These are phyloP conservation scores for Coccomyxa sp. DNA, from an alignment of 139 green algal genomes.

Conservation along the genomic window DNA sequence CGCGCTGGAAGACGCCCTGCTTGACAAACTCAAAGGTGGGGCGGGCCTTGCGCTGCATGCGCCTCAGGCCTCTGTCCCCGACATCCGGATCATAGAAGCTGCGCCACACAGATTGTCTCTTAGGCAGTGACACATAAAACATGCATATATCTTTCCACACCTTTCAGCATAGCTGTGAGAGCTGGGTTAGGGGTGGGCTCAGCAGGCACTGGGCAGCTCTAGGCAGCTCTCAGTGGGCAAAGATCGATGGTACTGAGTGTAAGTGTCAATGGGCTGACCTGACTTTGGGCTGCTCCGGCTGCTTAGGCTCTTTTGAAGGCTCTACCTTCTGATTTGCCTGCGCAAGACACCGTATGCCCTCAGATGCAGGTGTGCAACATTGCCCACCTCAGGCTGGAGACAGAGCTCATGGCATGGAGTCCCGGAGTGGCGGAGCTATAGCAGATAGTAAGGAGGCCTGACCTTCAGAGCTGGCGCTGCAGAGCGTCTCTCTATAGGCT, in stretches of 20 bases:
- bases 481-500: slow-evolving; percentile 3
- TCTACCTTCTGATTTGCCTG: slow-evolving; percentile 23
- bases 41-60: slow-evolving; percentile 24
- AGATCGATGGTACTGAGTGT: not conserved
- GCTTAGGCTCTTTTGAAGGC: not conserved
- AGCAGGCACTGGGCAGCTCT: not conserved
- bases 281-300: not conserved
- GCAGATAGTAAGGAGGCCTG: not conserved
- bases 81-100: slow-evolving; percentile 63
- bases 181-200: not conserved
- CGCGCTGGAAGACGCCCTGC: slow-evolving; percentile 54
- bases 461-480: slow-evolving; percentile 13
- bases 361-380: not conserved
- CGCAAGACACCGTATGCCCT: not conserved
- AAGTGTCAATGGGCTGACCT: not conserved
- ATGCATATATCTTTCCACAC: not conserved
- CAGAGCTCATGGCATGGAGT: not conserved
- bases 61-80: slow-evolving; percentile 18
- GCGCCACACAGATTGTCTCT: not conserved
- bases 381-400: not conserved
- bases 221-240: too few species aligned
- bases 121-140: not conserved
- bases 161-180: not conserved
- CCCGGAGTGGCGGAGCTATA: not conserved
- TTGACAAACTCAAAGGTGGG: slow-evolving; percentile 59